A percentile compares a stretch with the other conserved stretches of the same genome.
These are phyloP conservation scores for Phytopythium ostracodes DNA, from an alignment of 352 stramenopile genomes.

Conservation along the genomic window DNA sequence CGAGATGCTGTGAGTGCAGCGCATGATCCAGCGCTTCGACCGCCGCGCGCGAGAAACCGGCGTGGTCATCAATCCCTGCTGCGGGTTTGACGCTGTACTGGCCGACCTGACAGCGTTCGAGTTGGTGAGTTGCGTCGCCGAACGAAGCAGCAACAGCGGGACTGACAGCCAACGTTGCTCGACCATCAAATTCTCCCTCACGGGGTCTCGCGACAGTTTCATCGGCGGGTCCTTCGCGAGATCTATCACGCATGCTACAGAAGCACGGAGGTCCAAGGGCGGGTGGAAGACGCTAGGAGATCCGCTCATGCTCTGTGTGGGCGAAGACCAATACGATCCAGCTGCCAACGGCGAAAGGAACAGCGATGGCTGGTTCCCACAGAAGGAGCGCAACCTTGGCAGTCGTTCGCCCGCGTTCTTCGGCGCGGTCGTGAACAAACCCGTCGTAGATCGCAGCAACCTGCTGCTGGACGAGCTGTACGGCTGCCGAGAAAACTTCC, in stretches of 20 bases:
- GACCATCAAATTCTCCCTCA: constrained; percentile 31
- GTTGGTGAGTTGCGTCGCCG: constrained; percentile 20
- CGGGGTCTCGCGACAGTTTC: constrained; percentile 19
- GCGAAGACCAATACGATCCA: constrained; percentile 7
- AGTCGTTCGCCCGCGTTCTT: constrained; percentile 51
- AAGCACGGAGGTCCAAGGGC: constrained; percentile 12
- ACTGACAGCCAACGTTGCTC: constrained; percentile 22
- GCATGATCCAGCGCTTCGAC: constrained; percentile 64
- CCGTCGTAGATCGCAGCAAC: constrained; percentile 62
- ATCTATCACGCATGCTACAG: constrained; percentile 18
- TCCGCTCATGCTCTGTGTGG: constrained; percentile 28
- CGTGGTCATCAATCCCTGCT: constrained; percentile 75
- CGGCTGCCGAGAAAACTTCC: constrained; percentile 23
- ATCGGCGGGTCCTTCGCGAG: constrained; percentile 48
- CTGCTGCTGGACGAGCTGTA: constrained; percentile 50
- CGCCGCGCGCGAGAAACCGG: constrained; percentile 46
- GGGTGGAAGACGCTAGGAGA: constrained; percentile 13
- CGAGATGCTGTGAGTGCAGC: constrained; percentile 75
- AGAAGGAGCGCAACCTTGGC: constrained; percentile 50
- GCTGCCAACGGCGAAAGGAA: constrained; percentile 20
- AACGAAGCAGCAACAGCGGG: neutral
- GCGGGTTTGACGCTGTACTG: constrained; percentile 80
- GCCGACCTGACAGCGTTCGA: constrained; percentile 68
- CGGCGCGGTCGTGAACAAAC: constrained; percentile 67
- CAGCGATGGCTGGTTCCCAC: constrained; percentile 22